Evolutionary conservation across 345 rosid genomes (phyloP).

Genomic region (Anacardium occidentale): DNA sequence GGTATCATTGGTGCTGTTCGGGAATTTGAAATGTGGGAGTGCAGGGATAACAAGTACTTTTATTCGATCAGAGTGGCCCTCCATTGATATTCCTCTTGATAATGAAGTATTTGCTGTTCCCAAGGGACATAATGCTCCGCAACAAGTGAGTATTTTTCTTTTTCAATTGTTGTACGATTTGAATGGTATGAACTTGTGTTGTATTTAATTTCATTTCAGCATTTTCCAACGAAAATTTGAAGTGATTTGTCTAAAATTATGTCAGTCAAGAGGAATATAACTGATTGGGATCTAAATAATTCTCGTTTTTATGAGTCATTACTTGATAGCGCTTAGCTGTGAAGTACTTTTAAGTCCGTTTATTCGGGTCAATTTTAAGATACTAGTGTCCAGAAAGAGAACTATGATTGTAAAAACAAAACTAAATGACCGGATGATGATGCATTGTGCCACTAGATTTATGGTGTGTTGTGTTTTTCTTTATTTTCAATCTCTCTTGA

Average conservation of each 20-base stretch:
- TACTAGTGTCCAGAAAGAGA: neutral
- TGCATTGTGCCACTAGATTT: neutral
- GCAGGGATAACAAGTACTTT: conserved; percentile 71
- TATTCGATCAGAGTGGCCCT: conserved; percentile 78
- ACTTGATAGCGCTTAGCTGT: neutral
- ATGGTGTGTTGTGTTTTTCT: neutral
- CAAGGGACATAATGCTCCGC: conserved; percentile 81
- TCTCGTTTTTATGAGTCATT: neutral
- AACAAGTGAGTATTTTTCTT: conserved; percentile 51
- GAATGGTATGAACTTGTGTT: neutral
- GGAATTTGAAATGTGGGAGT: conserved; percentile 35
- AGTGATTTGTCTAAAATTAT: neutral
- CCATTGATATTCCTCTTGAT: conserved; percentile 76
- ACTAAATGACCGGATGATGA: neutral
- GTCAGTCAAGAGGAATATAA: neutral
- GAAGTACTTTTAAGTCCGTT: neutral
- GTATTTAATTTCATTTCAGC: neutral
- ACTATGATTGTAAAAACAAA: neutral
- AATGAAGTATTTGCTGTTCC: conserved; percentile 70
- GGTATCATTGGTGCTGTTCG: conserved; percentile 35
- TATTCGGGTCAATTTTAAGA: neutral
- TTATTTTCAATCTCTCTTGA: neutral
- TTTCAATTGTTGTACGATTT: neutral
- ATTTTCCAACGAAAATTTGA: neutral
- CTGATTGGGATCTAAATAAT: neutral